phyloP scores from a whole-genome alignment of 140 eudicot species.

The Senecio squalidus region DNA sequence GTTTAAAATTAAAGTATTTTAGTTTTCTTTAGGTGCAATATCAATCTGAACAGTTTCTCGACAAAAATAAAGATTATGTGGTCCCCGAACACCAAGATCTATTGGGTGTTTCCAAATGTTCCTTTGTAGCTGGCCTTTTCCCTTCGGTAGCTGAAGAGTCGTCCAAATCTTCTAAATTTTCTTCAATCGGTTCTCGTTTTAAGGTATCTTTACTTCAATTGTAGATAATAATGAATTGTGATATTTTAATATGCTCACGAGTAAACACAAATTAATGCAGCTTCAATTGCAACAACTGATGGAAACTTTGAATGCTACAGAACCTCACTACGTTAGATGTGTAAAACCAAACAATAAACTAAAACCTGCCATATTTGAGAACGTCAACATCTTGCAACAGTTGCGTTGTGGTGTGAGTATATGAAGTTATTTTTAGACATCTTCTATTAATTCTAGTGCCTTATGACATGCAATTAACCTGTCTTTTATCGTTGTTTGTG shows the following conservation, averaged over 20 bases:
- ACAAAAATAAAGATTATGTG: constrained; percentile 95
- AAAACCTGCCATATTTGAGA: constrained; percentile 89
- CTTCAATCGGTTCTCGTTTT: constrained; percentile 96
- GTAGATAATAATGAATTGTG: constrained; percentile 4
- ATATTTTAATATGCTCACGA: constrained; percentile 9
- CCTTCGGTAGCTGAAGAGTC: constrained; percentile 80
- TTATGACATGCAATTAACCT: background rate
- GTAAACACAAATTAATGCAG: constrained; percentile 37
- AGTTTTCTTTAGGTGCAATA: constrained; percentile 65
- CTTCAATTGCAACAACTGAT: constrained; percentile 87
- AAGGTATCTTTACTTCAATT: constrained; percentile 48
- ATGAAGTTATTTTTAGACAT: background rate
- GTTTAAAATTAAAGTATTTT: constrained; percentile 1
- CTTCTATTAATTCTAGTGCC: background rate
- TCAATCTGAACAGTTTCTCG: constrained; percentile 92
- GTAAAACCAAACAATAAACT: constrained; percentile 93
- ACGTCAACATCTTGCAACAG: constrained; percentile 86
- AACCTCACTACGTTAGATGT: constrained; percentile 97
- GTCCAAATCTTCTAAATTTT: constrained; percentile 86
- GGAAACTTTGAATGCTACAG: constrained; percentile 92
- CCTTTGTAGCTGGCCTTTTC: constrained; percentile 90
- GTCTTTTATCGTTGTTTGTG: background rate
- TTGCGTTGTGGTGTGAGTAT: constrained; percentile 98
- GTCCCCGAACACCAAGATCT: constrained; percentile 97
- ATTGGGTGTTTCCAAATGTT: constrained; percentile 77